phyloP scores from a whole-genome alignment of 129 eudicot species.

The Escallonia herrerae region DNA sequence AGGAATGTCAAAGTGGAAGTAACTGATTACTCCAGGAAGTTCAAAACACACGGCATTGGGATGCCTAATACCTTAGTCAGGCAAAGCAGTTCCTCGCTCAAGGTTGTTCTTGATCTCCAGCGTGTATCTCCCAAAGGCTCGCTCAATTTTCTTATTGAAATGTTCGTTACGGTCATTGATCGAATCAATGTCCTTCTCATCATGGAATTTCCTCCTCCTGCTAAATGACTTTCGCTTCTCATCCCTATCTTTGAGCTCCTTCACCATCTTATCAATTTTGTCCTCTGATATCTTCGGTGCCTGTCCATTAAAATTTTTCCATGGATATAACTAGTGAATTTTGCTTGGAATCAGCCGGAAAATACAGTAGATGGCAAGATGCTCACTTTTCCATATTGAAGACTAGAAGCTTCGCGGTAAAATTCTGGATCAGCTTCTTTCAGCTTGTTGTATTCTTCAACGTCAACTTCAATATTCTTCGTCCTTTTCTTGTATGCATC shows the following conservation, averaged over 20 bases:
- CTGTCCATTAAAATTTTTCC: conserved; percentile 25
- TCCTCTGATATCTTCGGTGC: conserved; percentile 79
- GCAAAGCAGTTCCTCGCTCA: conserved; percentile 98
- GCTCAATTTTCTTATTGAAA: conserved; percentile 94
- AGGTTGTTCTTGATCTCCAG: conserved; percentile 95
- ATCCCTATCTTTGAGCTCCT: conserved; percentile 93
- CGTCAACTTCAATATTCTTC: conserved; percentile 62
- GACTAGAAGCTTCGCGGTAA: conserved; percentile 92
- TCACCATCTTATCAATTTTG: conserved; percentile 81
- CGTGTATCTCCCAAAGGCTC: conserved; percentile 95
- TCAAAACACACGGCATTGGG: conserved; percentile 1
- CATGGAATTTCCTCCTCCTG: conserved; percentile 85
- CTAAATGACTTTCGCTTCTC: conserved; percentile 78
- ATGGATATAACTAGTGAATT: not conserved
- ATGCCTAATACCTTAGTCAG: conserved; percentile 46
- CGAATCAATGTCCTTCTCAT: conserved; percentile 94
- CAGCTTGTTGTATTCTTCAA: conserved; percentile 76
- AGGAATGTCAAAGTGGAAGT: not conserved
- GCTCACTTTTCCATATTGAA: conserved; percentile 91
- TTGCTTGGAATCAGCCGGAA: not conserved
- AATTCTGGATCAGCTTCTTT: conserved; percentile 97
- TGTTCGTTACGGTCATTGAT: conserved; percentile 97
- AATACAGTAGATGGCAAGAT: not conserved
- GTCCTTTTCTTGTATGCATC: conserved; percentile 93
- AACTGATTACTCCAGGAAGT: not conserved